Evolutionary conservation across 2,329 filamentous ascomycete species (phyloP).

Genomic region (Endocalyx cinctus): DNA sequence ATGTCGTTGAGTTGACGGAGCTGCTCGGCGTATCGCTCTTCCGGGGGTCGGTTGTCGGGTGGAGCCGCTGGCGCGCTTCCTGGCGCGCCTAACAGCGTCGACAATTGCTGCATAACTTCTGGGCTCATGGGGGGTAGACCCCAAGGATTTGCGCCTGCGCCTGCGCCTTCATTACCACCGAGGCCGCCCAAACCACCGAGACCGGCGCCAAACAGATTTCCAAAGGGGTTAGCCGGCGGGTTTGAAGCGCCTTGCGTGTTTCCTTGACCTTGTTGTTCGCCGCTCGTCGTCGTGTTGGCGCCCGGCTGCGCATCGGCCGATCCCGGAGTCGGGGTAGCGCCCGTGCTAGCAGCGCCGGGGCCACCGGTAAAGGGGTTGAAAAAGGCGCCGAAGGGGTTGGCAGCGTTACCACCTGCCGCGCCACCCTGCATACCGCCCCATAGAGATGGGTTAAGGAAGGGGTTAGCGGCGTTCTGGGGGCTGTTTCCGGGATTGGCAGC

Average conservation of each 20-base stretch:
- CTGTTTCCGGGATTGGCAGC: constrained; percentile 27
- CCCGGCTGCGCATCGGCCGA: constrained; percentile 23
- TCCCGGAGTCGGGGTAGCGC: no score
- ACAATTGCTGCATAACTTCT: constrained; percentile 51
- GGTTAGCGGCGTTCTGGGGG: constrained; percentile 31
- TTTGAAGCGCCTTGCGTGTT: constrained; percentile 22
- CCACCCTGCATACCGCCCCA: neutral
- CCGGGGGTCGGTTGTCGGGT: constrained; percentile 79
- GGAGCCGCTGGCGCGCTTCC: constrained; percentile 45
- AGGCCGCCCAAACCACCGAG: constrained; percentile 24
- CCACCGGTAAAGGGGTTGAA: neutral
- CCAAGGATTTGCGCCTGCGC: constrained; percentile 30
- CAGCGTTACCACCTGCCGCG: neutral
- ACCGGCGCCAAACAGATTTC: constrained; percentile 53
- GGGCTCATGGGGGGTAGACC: constrained; percentile 46
- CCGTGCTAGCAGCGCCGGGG: neutral
- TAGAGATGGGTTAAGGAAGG: constrained; percentile 31
- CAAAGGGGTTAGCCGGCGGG: constrained; percentile 61
- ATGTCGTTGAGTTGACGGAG: constrained; percentile 91
- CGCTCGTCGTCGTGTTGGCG: constrained; percentile 21
- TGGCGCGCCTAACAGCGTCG: constrained; percentile 44
- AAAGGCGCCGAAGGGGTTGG: neutral
- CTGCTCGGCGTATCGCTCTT: constrained; percentile 89
- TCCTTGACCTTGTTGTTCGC: constrained; percentile 13
- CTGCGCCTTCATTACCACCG: constrained; percentile 23